phyloP scores from a whole-genome alignment of 2,329 filamentous ascomycete genomes.

The Metarhizium guizhouense region DNA sequence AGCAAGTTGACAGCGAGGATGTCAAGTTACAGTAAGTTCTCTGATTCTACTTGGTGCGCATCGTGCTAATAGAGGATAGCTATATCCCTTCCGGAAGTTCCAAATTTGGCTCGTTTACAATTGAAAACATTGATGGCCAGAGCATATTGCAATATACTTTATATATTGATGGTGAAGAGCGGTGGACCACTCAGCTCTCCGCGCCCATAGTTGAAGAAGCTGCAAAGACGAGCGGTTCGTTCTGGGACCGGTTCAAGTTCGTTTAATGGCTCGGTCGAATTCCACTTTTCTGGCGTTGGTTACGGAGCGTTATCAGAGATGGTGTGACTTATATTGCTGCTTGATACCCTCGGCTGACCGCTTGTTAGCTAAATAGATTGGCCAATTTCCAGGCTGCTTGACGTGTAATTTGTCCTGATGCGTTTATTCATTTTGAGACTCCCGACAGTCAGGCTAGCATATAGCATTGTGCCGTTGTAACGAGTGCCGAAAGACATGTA shows the following conservation, averaged over 20 bases:
- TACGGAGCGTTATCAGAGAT: background rate
- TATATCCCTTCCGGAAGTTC: conserved; percentile 78
- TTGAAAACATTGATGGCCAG: conserved; percentile 55
- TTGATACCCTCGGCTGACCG: conserved; percentile 3
- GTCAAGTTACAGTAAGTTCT: conserved; percentile 66
- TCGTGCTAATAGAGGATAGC: conserved; percentile 26
- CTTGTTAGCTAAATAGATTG: background rate
- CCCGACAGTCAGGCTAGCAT: background rate
- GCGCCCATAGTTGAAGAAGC: conserved; percentile 27
- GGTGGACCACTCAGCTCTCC: conserved; percentile 58
- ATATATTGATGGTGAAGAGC: conserved; percentile 71
- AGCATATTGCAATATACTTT: conserved; percentile 72
- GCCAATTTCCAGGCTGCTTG: background rate
- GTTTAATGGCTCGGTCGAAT: background rate
- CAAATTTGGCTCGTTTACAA: conserved; percentile 70
- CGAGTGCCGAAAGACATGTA: too few species aligned
- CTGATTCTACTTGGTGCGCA: conserved; percentile 12
- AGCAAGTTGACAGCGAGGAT: conserved; percentile 72
- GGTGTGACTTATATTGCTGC: background rate
- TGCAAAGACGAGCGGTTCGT: conserved; percentile 25
- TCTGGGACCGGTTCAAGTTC: conserved; percentile 36
- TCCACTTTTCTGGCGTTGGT: background rate
- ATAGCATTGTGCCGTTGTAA: background rate
- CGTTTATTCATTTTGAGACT: background rate
- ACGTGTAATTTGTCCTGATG: background rate